Base-by-base conservation (phyloP, 2,329 filamentous ascomycete genomes). In the Ophiostoma tasmaniense region DNA sequence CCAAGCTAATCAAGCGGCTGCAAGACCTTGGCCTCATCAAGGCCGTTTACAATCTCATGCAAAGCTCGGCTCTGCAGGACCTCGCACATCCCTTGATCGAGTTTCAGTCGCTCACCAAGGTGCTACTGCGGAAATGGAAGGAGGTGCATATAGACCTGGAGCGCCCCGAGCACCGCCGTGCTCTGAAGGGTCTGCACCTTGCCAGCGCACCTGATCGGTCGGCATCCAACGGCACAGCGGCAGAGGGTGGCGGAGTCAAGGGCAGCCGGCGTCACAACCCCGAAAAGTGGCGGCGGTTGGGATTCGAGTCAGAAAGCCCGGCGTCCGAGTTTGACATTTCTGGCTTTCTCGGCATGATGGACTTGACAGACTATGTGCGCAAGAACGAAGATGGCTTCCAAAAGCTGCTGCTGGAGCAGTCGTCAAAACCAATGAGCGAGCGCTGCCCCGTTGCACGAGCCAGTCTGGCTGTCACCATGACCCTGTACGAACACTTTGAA, bases 341-440 rank as follows among this genome's bases (percentile, higher is more conserved):
- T 35, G 95, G 95, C 0, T 98, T 93, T 76, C 79, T 99, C 68
- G 95, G 95, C 35, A 92, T 99, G 87, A 98, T 99, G 93, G 95
- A 99, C 77, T 79, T 99, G 75, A 92, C 93, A 1, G 93, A 98
- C 78, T 99, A 92, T 77, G 92, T 97, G 66, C 87, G 90, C 75
- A 96, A 93, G 76, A 89, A 97, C 76, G 92, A 97, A 77, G 93
- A 97, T 76, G 87, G 88, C 13, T 98, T 96, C 74, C 93, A 97
- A 77, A 97, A 96, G 79, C 83, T 96, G 73, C 80, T 99, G 20
- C 81, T 97, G 45, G 95, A 99, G 78, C 95, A 99, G 78, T 90
- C 91, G 3, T 87, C 89, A 7, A 87, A 88, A 75, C 86, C 90
- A 1, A 74, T 86, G 28, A 81, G 87, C 67, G 87, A 92, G 76